A percentile compares a stretch with the other conserved stretches of the same genome.
phyloP scores from a whole-genome alignment of 2,329 filamentous ascomycete genomes.

The Fusarium sp. region DNA sequence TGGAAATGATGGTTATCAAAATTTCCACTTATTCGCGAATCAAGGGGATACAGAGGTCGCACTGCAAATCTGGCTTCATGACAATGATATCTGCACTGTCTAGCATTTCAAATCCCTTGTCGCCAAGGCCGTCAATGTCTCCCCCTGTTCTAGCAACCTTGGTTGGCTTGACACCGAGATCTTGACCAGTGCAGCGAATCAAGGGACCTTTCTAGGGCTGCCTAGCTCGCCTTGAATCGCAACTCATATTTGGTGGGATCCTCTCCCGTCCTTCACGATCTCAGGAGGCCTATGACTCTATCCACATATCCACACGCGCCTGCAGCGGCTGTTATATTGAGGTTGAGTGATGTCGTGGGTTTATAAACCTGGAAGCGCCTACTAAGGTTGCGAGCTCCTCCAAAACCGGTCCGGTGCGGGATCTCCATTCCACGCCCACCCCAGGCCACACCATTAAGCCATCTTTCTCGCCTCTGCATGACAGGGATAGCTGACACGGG shows the following conservation, averaged over 20 bases:
- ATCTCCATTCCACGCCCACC: slow-evolving; percentile 37
- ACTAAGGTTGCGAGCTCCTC: slow-evolving; percentile 20
- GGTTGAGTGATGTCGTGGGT: slow-evolving; percentile 22
- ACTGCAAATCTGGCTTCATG: slow-evolving; percentile 17
- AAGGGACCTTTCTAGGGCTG: slow-evolving; percentile 22
- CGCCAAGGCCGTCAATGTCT: slow-evolving; percentile 35
- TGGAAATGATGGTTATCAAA: slow-evolving; percentile 19
- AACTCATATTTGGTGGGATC: background rate
- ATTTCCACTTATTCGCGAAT: slow-evolving; percentile 11
- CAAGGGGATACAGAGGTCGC: slow-evolving; percentile 6
- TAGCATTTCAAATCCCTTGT: slow-evolving; percentile 22
- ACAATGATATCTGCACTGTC: slow-evolving; percentile 20
- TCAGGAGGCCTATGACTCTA: background rate
- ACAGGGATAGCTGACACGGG: slow-evolving; percentile 38
- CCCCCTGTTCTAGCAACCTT: slow-evolving; percentile 27
- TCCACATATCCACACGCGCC: slow-evolving; percentile 16
- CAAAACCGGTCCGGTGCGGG: slow-evolving; percentile 34
- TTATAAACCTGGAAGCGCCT: slow-evolving; percentile 11
- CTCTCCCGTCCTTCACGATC: background rate
- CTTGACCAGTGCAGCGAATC: slow-evolving; percentile 29
- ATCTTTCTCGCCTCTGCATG: slow-evolving; percentile 35
- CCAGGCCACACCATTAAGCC: slow-evolving; percentile 24
- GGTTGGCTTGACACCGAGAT: slow-evolving; percentile 31
- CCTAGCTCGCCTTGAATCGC: background rate
- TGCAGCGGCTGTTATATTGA: slow-evolving; percentile 31